A percentile compares a stretch with the other conserved stretches of the same genome.
These are phyloP conservation scores for Colletotrichum lentis DNA, from an alignment of 2,329 filamentous ascomycete species.

Conservation along the genomic window DNA sequence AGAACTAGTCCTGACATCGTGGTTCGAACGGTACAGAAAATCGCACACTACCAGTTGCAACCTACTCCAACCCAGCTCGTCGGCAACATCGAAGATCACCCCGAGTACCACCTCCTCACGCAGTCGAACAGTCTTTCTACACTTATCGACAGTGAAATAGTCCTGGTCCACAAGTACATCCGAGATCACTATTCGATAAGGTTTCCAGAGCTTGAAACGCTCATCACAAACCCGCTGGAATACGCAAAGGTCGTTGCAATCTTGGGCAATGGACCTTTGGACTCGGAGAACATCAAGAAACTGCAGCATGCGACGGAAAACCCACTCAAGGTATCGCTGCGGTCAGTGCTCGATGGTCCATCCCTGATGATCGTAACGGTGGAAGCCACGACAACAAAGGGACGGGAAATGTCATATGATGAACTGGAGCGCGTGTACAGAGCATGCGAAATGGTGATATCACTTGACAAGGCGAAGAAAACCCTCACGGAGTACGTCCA, in stretches of 20 bases:
- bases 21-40: conserved; percentile 72
- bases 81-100: conserved; percentile 89
- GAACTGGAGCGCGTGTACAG: conserved; percentile 78
- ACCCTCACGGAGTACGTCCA: conserved; percentile 93
- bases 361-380: conserved; percentile 95
- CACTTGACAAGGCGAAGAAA: conserved; percentile 85
- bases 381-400: conserved; percentile 89
- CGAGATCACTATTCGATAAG: conserved; percentile 93
- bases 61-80: conserved; percentile 72
- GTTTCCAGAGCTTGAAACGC: conserved; percentile 89
- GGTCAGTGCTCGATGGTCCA: conserved; percentile 84
- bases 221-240: conserved; percentile 91
- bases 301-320: conserved; percentile 82
- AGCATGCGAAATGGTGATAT: conserved; percentile 88
- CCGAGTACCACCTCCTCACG: conserved; percentile 87
- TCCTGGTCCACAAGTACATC: conserved; percentile 93
- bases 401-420: conserved; percentile 75
- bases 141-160: conserved; percentile 91
- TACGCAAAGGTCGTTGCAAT: conserved; percentile 96
- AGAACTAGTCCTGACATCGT: conserved; percentile 74
- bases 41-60: conserved; percentile 76
- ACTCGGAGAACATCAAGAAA: conserved; percentile 79
- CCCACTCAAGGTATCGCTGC: conserved; percentile 76
- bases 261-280: conserved; percentile 89
- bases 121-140: conserved; percentile 91